Evolutionary conservation across 805 yeast genomes (phyloP), one percentile per base, ranked within the genome.

Genomic region (Saturnispora silvae): DNA sequence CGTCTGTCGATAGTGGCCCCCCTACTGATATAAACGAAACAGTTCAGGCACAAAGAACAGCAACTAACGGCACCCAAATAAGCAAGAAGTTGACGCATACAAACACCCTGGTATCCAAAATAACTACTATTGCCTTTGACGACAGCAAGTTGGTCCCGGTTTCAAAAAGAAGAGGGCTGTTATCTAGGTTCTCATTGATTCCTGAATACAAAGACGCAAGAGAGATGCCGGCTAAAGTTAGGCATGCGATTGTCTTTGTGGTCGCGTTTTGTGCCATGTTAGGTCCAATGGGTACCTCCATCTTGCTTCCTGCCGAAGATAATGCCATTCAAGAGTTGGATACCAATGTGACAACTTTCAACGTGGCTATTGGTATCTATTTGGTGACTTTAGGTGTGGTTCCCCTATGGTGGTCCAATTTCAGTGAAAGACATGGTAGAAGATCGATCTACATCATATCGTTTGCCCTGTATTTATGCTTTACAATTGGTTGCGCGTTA

Each of bases 231-330:
- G 40, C 46, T 1, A 41, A 42, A 2, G 50, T 67, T 38, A 82
- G 83, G 49, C 49, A 57, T 34, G 37, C 65, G n/a, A 63, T 84
- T 31, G 81, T 81, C 0, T 60, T 70, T 24, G 61, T 81, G 13
- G 73, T 83, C 34, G 87, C 89, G 0, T 59, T 71, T 40, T 86
- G 87, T 5, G 81, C 87, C 1, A 60, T 80, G 52, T 69, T 81
- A 37, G 95, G 94, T 1, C 94, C 95, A 5, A 81, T 84, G 92
- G 94, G 92, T 10, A 78, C 92, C 1, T 78, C 92, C 0, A 81
- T 84, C 35, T 65, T 84, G 50, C 69, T 81, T 34, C 95, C 95
- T 0, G 89, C 92, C 0, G 70, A 82, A 16, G 71, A 71, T 24
- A 70, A 72, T 37, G 68, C 84, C 29, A 68, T 69, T 4, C 43